Evolutionary conservation across 1,284 basidiomycete species (phyloP), one percentile per base, ranked within the genome.

Genomic region (Serendipita sp.): DNA sequence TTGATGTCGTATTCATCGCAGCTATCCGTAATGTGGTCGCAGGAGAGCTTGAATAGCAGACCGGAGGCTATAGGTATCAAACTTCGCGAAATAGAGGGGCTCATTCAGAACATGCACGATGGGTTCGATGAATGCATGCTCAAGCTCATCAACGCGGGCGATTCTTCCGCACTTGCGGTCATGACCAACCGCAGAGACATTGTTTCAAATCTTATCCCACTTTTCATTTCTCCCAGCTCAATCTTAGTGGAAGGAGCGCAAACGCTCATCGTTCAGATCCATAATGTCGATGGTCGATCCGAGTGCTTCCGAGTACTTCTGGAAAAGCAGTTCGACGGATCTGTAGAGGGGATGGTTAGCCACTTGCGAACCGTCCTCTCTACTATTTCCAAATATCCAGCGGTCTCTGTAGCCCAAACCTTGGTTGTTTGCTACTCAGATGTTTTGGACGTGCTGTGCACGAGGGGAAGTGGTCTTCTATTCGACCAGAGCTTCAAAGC

Each of bases 351-450:
- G 3, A 75, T 95, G 30, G 77, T 80, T 61, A 73, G 76, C 15
- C 87, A 85, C 68, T 78, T 96, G 2, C 73, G 76, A 15, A 79
- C 74, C 1, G 94, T 93, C 73, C 78, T 79, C 62, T 72, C 75
- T 15, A 82, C 84, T 65, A 85, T 88, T 0, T 72, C 75, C 2
- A 70, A 73, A 3, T 80, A 90, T 2, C 87, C 89, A 1, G 93
- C 97, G 70, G 92, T 90, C 70, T 85, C 79, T 53, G 72, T 91
- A 15, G 91, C 94, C 1, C 90, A 90, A 69, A 85, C 89, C 30
- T 81, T 96, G 29, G 94, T 95, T 8, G 83, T 86, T 13, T 95
- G 93, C 72, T 81, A 96, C 68, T 91, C 91, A 2, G 94, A 97
- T 70, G 81, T 95, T 63, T 82, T 96, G 65, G 92, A 95, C 60